Conservation (phyloP, 768 basidiomycete genomes). For the Dendrothele bispora region DNA sequence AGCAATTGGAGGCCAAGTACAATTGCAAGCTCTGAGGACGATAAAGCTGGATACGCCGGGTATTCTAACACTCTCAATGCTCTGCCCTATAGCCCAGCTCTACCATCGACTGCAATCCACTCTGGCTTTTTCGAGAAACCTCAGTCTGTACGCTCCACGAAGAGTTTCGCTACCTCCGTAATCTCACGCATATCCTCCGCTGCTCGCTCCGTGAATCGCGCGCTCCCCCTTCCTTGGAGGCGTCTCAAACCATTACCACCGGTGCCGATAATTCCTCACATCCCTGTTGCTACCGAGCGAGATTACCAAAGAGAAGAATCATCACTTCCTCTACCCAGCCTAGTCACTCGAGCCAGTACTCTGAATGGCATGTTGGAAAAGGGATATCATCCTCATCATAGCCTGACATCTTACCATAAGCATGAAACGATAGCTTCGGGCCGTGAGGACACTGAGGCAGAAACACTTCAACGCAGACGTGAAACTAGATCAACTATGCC, state of each 20-base stretch:
- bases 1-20: not conserved
- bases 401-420: slow-evolving; percentile 32
- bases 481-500: no score
- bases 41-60: slow-evolving; percentile 1
- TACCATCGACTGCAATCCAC: slow-evolving; percentile 23
- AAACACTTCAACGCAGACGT: no score
- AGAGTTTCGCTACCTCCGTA: slow-evolving; percentile 49
- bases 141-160: slow-evolving; percentile 45
- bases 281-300: slow-evolving; percentile 40
- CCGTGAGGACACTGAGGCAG: no score
- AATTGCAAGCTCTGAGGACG: not conserved
- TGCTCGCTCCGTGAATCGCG: slow-evolving; percentile 33
- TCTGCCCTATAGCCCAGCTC: slow-evolving; percentile 11
- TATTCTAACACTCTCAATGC: not conserved
- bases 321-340: slow-evolving; percentile 48
- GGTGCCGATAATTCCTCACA: slow-evolving; percentile 51
- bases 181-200: slow-evolving; percentile 47
- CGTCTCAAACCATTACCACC: slow-evolving; percentile 58
- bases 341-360: slow-evolving; percentile 49
- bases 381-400: slow-evolving; percentile 53
- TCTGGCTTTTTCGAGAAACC: slow-evolving; percentile 14
- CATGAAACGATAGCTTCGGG: no score
- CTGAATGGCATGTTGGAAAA: slow-evolving; percentile 51
- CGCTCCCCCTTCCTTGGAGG: slow-evolving; percentile 43
- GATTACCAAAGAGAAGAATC: slow-evolving; percentile 46